Evolutionary conservation across 371 early-diverging fungal genomes (phyloP).

Genomic region (Mucor piriformis): DNA sequence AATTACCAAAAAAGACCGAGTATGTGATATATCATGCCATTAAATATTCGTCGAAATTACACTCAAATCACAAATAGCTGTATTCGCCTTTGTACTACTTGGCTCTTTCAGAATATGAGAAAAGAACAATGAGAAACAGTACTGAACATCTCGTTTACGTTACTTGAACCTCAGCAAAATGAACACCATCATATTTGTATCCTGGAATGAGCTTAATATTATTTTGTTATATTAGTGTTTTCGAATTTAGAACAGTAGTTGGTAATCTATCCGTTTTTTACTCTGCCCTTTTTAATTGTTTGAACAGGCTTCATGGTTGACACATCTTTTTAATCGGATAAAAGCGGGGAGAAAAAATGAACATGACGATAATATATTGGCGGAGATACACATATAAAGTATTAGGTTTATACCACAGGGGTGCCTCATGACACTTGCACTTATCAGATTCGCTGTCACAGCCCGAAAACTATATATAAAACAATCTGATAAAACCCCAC

Average conservation of each 20-base stretch:
- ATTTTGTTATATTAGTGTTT: too few species aligned
- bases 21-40: too few species aligned
- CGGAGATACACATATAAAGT: constrained; percentile 3
- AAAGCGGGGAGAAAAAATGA: constrained; percentile 9
- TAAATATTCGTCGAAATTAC: too few species aligned
- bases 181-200: not conserved
- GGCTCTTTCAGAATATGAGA: not conserved
- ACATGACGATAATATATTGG: not conserved
- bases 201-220: too few species aligned
- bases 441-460: constrained; percentile 28
- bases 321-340: constrained; percentile 10
- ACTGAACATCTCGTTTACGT: not conserved
- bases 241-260: too few species aligned
- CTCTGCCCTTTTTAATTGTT: not conserved
- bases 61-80: not conserved
- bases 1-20: too few species aligned
- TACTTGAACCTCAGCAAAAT: not conserved
- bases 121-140: not conserved
- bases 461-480: constrained; percentile 4
- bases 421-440: constrained; percentile 4
- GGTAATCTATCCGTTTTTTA: too few species aligned
- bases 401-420: constrained; percentile 15
- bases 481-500: constrained; percentile 21
- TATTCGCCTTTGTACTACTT: not conserved
- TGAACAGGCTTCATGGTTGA: too few species aligned